These are phyloP conservation scores for Pyrenophora graminea DNA, from an alignment of 2,329 filamentous ascomycete genomes.

Conservation along the genomic window DNA sequence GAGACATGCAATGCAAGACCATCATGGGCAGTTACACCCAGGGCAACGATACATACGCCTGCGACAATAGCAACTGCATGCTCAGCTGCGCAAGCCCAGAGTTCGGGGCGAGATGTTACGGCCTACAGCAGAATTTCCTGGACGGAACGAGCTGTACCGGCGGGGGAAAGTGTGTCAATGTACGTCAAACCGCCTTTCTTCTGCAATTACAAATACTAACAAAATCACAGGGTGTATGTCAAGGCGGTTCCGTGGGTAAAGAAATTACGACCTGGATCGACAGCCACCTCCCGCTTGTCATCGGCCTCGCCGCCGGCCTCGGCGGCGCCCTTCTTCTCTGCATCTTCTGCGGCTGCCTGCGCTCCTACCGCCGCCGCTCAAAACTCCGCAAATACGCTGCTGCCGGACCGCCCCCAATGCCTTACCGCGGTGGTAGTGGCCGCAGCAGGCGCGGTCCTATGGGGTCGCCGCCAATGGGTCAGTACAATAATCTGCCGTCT, in stretches of 20 bases:
- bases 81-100: slow-evolving; percentile 75
- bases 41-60: slow-evolving; percentile 79
- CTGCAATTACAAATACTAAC: slow-evolving; percentile 9
- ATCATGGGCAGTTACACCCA: slow-evolving; percentile 76
- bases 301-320: slow-evolving; percentile 73
- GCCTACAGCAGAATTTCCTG: slow-evolving; percentile 86
- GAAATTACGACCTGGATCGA: slow-evolving; percentile 77
- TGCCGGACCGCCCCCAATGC: slow-evolving; percentile 13
- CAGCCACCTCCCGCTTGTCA: slow-evolving; percentile 77
- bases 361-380: slow-evolving; percentile 50
- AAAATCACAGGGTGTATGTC: slow-evolving; percentile 66
- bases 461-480: slow-evolving; percentile 6
- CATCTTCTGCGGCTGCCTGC: slow-evolving; percentile 68
- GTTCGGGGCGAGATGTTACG: slow-evolving; percentile 69
- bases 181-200: slow-evolving; percentile 28
- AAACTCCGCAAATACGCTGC: slow-evolving; percentile 25
- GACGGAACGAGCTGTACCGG: slow-evolving; percentile 86
- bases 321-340: slow-evolving; percentile 70
- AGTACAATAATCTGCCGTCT: slow-evolving; percentile 9
- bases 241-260: slow-evolving; percentile 69
- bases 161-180: slow-evolving; percentile 76
- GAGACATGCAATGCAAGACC: slow-evolving; percentile 84
- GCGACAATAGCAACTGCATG: slow-evolving; percentile 72
- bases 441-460: neutral
- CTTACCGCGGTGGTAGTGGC: slow-evolving; percentile 4